A percentile compares a stretch with the other conserved stretches of the same genome.
Conservation (phyloP, 257 asterid species). For the Leonotis leonurus region DNA sequence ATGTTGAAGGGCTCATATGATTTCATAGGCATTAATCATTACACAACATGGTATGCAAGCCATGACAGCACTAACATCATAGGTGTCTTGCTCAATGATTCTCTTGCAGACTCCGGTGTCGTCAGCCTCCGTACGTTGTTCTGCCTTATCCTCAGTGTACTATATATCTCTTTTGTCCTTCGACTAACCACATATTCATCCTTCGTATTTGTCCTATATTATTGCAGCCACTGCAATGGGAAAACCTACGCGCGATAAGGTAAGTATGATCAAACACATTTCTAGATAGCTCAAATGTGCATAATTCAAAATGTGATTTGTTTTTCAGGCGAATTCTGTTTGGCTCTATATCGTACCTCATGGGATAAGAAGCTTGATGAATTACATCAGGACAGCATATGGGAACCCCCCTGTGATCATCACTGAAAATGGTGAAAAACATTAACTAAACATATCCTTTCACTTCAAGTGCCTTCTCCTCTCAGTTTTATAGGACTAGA, state of each 20-base stretch:
- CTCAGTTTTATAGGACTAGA: background rate
- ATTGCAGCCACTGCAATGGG: conserved; percentile 28
- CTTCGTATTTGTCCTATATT: background rate
- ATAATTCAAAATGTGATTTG: background rate
- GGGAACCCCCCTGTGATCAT: conserved; percentile 66
- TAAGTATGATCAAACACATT: background rate
- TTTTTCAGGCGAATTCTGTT: conserved; percentile 65
- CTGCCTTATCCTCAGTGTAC: background rate
- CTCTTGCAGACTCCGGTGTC: conserved; percentile 59
- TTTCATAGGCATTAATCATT: conserved; percentile 84
- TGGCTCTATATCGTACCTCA: conserved; percentile 85
- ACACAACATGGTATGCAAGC: conserved; percentile 78
- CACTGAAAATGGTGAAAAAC: conserved; percentile 64
- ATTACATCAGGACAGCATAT: conserved; percentile 58
- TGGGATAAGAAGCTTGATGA: conserved; percentile 76
- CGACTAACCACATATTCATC: background rate
- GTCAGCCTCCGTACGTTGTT: conserved; percentile 46
- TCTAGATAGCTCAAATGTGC: background rate
- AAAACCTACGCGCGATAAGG: conserved; percentile 25
- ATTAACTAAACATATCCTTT: background rate
- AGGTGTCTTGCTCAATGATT: conserved; percentile 48
- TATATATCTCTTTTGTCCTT: background rate
- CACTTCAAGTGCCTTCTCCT: background rate
- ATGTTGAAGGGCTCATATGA: conserved; percentile 65
- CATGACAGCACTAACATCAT: conserved; percentile 32